Evolutionary conservation across 208 protist genomes (phyloP).

Genomic region (Eutreptiella sp.): DNA sequence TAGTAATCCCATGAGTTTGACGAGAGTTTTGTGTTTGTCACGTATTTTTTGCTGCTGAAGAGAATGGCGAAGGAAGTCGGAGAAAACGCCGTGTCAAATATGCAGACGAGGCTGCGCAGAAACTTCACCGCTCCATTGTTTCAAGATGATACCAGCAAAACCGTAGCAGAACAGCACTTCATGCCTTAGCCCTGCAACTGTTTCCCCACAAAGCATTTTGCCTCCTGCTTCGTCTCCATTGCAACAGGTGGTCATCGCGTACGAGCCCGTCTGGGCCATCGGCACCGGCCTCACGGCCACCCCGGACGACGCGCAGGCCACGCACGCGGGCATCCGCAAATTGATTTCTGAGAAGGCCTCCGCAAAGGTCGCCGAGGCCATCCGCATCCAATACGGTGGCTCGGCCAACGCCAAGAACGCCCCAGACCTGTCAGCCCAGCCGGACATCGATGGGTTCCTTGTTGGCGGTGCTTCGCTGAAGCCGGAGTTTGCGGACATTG

Average conservation of each 20-base stretch:
- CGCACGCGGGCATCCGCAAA: not conserved
- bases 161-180: too few species aligned
- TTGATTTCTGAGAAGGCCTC: not conserved
- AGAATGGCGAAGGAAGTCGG: too few species aligned
- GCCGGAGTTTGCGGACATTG: slow-evolving; percentile 29
- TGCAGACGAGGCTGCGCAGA: too few species aligned
- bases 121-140: too few species aligned
- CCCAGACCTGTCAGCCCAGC: slow-evolving; percentile 43
- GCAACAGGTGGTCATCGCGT: slow-evolving; percentile 76
- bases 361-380: slow-evolving; percentile 40
- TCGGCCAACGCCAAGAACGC: slow-evolving; percentile 64
- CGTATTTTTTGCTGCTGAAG: too few species aligned
- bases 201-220: too few species aligned
- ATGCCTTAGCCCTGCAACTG: too few species aligned
- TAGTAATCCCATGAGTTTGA: too few species aligned
- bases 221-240: too few species aligned
- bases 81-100: too few species aligned
- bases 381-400: slow-evolving; percentile 79
- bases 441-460: slow-evolving; percentile 82
- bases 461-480: slow-evolving; percentile 78
- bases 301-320: slow-evolving; percentile 46
- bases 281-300: slow-evolving; percentile 76
- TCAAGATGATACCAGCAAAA: too few species aligned
- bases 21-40: too few species aligned
- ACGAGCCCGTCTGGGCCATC: slow-evolving; percentile 88